Percentiles rank a stretch among this genome's conserved stretches.
Evolutionary conservation across 2,329 filamentous ascomycete genomes (phyloP).

Genomic region (Coniochaeta hoffmannii): DNA sequence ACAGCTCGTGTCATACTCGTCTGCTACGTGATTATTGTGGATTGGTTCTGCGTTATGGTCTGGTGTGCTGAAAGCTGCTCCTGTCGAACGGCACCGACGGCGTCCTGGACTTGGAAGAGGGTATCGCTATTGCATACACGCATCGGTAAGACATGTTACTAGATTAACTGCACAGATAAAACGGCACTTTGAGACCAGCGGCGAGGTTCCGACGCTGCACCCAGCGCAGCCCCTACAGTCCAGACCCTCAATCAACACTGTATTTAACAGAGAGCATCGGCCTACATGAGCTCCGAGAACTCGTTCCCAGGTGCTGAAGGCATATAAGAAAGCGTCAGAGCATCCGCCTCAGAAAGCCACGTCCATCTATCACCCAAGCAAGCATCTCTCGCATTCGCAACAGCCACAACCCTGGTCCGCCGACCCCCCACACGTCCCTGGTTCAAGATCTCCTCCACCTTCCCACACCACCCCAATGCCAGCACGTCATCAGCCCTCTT

Average conservation of each 20-base stretch:
- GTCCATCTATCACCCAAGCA: neutral
- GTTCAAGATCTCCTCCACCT: conserved; percentile 14
- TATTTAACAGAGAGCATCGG: too few relatives aligned
- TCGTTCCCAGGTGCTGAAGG: neutral
- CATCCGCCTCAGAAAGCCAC: conserved; percentile 4
- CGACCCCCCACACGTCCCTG: conserved; percentile 13
- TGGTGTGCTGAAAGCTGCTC: neutral
- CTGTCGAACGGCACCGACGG: neutral
- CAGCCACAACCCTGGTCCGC: conserved; percentile 18
- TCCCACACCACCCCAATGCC: conserved; percentile 24
- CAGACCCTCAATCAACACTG: too few relatives aligned
- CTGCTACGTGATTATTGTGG: neutral
- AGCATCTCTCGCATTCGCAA: conserved; percentile 8
- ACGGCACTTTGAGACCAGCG: too few relatives aligned
- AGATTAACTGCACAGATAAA: too few relatives aligned
- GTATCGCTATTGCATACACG: neutral
- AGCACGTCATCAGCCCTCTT: neutral
- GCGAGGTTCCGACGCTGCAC: too few relatives aligned
- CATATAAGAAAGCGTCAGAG: neutral
- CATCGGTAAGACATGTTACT: neutral
- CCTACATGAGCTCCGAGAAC: neutral
- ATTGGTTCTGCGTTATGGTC: neutral
- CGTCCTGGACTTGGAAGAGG: neutral
- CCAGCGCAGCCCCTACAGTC: too few relatives aligned
- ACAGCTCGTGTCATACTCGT: neutral